phyloP scores from a whole-genome alignment of 768 basidiomycete species.

The Suillus discolor region DNA sequence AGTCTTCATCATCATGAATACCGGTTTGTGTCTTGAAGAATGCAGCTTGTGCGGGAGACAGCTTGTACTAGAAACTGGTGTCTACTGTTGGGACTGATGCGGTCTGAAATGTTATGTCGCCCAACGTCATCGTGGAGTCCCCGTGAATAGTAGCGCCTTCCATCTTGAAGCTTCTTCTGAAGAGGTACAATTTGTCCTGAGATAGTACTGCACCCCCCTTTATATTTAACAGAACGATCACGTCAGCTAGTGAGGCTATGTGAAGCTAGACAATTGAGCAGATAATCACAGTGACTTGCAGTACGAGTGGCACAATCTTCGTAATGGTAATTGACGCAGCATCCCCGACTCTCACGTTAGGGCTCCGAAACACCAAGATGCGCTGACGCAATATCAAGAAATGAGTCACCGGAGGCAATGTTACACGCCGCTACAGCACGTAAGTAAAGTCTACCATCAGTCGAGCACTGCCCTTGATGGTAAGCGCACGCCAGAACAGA shows the following conservation, averaged over 20 bases:
- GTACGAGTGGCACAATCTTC: too few species aligned
- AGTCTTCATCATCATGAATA: slow-evolving; percentile 26
- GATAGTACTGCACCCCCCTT: not conserved
- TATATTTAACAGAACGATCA: not conserved
- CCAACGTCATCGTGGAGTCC: not conserved
- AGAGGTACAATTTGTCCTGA: not conserved
- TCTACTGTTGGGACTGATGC: not conserved
- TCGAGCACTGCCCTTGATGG: not conserved
- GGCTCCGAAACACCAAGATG: too few species aligned
- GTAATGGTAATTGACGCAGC: too few species aligned
- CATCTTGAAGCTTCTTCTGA: not conserved
- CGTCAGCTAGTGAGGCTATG: not conserved
- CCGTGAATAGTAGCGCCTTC: not conserved
- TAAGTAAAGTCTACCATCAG: not conserved
- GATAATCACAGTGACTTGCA: too few species aligned
- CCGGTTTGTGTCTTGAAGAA: slow-evolving; percentile 29
- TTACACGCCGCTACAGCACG: not conserved
- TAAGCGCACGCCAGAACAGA: not conserved
- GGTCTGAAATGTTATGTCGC: not conserved
- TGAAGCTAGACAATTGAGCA: too few species aligned
- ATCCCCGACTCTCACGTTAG: too few species aligned
- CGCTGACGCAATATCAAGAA: not conserved
- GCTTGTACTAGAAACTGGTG: not conserved
- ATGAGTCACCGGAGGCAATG: not conserved
- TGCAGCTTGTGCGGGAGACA: slow-evolving; percentile 10